Evolutionary conservation across 495 filamentous ascomycete genomes (phyloP).

Genomic region (Aspergillus asperescens): DNA sequence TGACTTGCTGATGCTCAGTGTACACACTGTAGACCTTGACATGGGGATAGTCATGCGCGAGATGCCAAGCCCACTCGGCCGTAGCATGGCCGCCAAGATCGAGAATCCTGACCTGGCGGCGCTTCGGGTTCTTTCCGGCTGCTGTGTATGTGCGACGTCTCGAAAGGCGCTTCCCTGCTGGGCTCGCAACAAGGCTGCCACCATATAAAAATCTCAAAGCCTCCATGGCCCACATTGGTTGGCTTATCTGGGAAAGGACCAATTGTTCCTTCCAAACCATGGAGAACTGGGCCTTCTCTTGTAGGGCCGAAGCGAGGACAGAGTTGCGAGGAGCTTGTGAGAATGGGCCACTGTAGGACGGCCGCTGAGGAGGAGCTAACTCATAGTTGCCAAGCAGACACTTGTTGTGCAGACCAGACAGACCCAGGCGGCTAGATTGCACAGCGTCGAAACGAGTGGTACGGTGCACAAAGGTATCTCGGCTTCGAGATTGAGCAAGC

Average conservation of each 20-base stretch:
- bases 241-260: constrained; percentile 67
- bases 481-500: constrained; percentile 49
- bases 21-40: constrained; percentile 82
- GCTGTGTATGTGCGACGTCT: constrained; percentile 16
- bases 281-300: constrained; percentile 45
- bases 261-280: constrained; percentile 71
- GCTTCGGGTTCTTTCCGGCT: constrained; percentile 4
- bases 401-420: constrained; percentile 59
- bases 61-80: constrained; percentile 95
- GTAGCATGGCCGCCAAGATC: constrained; percentile 82
- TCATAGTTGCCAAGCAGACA: constrained; percentile 76
- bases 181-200: constrained; percentile 72
- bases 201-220: constrained; percentile 72
- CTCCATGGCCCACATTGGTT: constrained; percentile 75
- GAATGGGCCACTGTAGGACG: constrained; percentile 47
- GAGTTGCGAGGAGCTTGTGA: constrained; percentile 51
- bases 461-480: constrained; percentile 79
- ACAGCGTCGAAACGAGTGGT: constrained; percentile 83
- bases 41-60: constrained; percentile 75
- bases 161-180: constrained; percentile 57
- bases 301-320: constrained; percentile 33
- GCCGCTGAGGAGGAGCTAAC: constrained; percentile 42
- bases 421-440: constrained; percentile 68
- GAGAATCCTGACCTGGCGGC: constrained; percentile 55
- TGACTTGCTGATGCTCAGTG: constrained; percentile 62